Percentiles rank a stretch among this genome's conserved stretches.
Conservation (phyloP, 345 rosid genomes). For the Gossypium turneri region DNA sequence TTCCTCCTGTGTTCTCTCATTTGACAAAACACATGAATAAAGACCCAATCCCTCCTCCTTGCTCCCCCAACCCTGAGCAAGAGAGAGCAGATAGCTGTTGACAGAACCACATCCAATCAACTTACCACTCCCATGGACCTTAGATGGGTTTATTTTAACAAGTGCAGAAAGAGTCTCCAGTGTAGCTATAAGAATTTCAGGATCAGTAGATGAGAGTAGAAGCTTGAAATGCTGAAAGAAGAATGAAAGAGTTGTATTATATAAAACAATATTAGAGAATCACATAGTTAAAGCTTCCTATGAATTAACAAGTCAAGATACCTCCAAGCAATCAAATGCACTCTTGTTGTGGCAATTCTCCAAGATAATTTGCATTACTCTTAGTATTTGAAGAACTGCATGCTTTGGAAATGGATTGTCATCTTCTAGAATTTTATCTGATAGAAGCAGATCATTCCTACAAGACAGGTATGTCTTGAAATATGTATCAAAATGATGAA, state of each 20-base stretch:
- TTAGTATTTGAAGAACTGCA: conserved; percentile 77
- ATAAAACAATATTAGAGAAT: neutral
- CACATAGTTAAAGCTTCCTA: neutral
- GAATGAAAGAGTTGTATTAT: conserved; percentile 16
- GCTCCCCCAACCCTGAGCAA: conserved; percentile 99
- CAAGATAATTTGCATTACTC: conserved; percentile 82
- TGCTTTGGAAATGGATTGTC: conserved; percentile 72
- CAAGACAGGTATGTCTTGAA: conserved; percentile 73
- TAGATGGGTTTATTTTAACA: conserved; percentile 82
- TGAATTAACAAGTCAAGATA: conserved; percentile 22
- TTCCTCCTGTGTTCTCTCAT: conserved; percentile 78
- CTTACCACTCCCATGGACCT: conserved; percentile 84
- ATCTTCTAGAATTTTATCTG: conserved; percentile 68
- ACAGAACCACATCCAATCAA: conserved; percentile 83
- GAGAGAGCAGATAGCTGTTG: conserved; percentile 73
- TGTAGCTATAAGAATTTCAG: conserved; percentile 82
- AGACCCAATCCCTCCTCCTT: conserved; percentile 96
- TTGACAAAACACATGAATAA: conserved; percentile 80
- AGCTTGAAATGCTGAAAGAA: conserved; percentile 85
- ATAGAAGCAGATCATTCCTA: conserved; percentile 78
- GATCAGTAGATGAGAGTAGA: conserved; percentile 87
- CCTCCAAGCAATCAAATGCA: conserved; percentile 94
- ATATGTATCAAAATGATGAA: conserved; percentile 88
- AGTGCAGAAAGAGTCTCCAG: conserved; percentile 86
- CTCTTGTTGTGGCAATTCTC: conserved; percentile 91